phyloP scores from a whole-genome alignment of 2,329 filamentous ascomycete species.

The Seiridium cupressi region DNA sequence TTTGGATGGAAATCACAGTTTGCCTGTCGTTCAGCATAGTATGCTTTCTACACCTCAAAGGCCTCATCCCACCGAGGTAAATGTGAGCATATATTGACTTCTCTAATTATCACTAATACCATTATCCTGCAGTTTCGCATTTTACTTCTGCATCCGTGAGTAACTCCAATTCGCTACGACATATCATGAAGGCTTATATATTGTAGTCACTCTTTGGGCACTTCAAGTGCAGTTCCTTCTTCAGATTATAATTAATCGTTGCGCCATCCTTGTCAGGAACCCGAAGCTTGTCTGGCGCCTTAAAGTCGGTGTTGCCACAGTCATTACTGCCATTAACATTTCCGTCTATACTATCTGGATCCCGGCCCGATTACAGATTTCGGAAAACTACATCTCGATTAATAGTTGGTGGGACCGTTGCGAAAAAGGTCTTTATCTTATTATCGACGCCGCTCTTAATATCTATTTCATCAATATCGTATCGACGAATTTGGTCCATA shows the following conservation, averaged over 20 bases:
- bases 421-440: background rate
- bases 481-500: background rate
- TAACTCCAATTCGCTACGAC: background rate
- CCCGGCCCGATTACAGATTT: slow-evolving; percentile 45
- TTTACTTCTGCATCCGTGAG: slow-evolving; percentile 3
- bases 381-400: slow-evolving; percentile 32
- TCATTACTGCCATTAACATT: slow-evolving; percentile 50
- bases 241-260: slow-evolving; percentile 54
- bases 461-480: slow-evolving; percentile 4
- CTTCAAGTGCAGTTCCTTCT: slow-evolving; percentile 47
- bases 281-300: slow-evolving; percentile 32
- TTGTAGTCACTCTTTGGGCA: background rate
- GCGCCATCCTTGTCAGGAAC: slow-evolving; percentile 42
- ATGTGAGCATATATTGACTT: background rate
- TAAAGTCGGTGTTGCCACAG: slow-evolving; percentile 40
- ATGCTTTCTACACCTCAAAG: background rate
- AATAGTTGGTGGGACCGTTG: slow-evolving; percentile 2
- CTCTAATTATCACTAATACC: background rate
- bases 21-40: background rate
- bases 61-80: background rate
- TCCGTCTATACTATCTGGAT: slow-evolving; percentile 56
- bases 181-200: background rate
- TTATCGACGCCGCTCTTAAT: slow-evolving; percentile 3
- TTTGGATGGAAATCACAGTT: background rate
- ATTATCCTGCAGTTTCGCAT: background rate